phyloP scores from a whole-genome alignment of 129 eudicot genomes.

The Chrysanthemum lavandulifolium region DNA sequence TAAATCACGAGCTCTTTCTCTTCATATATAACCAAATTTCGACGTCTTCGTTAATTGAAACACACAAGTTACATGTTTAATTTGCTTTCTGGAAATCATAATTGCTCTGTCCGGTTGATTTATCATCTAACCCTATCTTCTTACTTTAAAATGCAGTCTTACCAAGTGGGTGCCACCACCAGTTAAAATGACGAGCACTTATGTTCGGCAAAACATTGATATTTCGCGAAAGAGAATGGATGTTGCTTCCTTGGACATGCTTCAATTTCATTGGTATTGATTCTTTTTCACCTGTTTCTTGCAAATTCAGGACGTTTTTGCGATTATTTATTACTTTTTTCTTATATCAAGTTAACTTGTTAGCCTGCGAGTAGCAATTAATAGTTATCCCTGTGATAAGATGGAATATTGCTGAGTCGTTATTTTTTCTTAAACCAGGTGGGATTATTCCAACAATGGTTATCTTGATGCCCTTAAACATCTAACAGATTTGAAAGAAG shows the following conservation, averaged over 20 bases:
- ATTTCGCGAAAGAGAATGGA: conserved; percentile 97
- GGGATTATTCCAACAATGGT: conserved; percentile 96
- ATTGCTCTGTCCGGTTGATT: conserved; percentile 7
- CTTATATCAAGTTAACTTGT: no score
- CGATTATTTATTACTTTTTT: not conserved
- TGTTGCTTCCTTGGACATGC: conserved; percentile 96
- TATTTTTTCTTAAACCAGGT: conserved; percentile 48
- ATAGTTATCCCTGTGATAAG: no score
- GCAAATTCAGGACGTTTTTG: not conserved
- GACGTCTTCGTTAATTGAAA: not conserved
- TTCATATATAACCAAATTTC: not conserved
- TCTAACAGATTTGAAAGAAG: conserved; percentile 93
- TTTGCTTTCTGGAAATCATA: not conserved
- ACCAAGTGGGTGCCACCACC: conserved; percentile 99
- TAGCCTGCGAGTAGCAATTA: no score
- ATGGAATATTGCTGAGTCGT: no score
- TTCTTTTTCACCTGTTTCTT: not conserved
- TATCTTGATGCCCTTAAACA: conserved; percentile 98
- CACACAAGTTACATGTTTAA: not conserved
- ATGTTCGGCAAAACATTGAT: conserved; percentile 71
- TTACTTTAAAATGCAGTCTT: conserved; percentile 56
- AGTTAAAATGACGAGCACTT: conserved; percentile 92
- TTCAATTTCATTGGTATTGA: conserved; percentile 93
- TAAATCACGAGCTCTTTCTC: not conserved
- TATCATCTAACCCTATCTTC: conserved; percentile 12